Percentiles rank a stretch among this genome's conserved stretches.
phyloP scores from a whole-genome alignment of 1,139 yeast genomes.

The Geotrichum carabidarum region DNA sequence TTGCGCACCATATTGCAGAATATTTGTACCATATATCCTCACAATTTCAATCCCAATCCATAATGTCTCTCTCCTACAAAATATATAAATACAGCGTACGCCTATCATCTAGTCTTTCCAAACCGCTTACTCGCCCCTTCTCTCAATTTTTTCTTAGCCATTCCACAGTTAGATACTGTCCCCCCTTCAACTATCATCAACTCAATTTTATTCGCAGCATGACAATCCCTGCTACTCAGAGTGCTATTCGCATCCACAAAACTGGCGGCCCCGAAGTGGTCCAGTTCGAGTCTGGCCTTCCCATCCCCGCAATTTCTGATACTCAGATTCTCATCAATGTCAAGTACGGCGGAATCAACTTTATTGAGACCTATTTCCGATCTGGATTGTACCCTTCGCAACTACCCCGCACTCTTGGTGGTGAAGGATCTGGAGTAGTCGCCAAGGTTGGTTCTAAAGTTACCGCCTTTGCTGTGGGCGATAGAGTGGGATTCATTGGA shows the following conservation, averaged over 20 bases:
- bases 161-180: no score
- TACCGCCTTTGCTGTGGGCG: constrained; percentile 57
- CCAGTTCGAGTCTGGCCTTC: constrained; percentile 44
- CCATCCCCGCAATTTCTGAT: constrained; percentile 53
- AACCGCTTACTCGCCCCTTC: no score
- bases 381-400: constrained; percentile 61
- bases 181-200: no score
- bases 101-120: no score
- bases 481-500: constrained; percentile 57
- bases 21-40: no score
- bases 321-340: constrained; percentile 65
- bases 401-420: constrained; percentile 63
- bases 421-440: constrained; percentile 76
- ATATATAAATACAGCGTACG: no score
- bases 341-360: constrained; percentile 71
- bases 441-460: constrained; percentile 64
- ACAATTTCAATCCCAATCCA: no score
- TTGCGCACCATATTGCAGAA: no score
- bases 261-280: constrained; percentile 54
- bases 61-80: no score
- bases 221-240: constrained; percentile 51
- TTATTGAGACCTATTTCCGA: constrained; percentile 78
- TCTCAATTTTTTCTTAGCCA: no score
- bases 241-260: constrained; percentile 53
- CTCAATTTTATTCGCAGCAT: no score